Evolutionary conservation across 192 early-diverging fungal genomes (phyloP).

Genomic region (Backusella tarrabulga): DNA sequence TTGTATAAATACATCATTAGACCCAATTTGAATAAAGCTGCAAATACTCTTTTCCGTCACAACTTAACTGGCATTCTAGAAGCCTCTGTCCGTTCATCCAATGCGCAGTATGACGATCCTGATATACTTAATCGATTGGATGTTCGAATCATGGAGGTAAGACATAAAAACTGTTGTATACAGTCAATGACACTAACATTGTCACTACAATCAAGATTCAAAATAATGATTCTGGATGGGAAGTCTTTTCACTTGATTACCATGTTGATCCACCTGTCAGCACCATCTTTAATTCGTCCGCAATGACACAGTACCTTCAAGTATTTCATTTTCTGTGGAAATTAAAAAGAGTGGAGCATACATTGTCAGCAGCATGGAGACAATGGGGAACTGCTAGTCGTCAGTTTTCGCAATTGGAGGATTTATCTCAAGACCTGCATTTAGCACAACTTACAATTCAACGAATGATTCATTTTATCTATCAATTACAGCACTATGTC

Average conservation of each 20-base stretch:
- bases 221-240: constrained; percentile 80
- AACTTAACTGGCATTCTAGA: constrained; percentile 86
- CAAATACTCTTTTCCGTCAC: constrained; percentile 78
- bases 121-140: constrained; percentile 78
- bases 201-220: constrained; percentile 32
- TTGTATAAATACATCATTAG: constrained; percentile 11
- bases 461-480: constrained; percentile 93
- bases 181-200: constrained; percentile 15
- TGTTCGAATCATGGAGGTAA: constrained; percentile 71
- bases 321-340: constrained; percentile 89
- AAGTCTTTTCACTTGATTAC: constrained; percentile 91
- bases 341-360: constrained; percentile 84
- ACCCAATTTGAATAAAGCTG: constrained; percentile 61
- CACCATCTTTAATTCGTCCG: constrained; percentile 71
- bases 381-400: constrained; percentile 70
- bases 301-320: constrained; percentile 79
- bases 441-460: constrained; percentile 64
- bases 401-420: constrained; percentile 41
- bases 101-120: constrained; percentile 81
- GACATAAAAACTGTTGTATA: background rate
- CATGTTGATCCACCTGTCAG: constrained; percentile 78
- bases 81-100: constrained; percentile 81
- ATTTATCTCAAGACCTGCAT: constrained; percentile 64
- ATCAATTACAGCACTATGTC: constrained; percentile 92
- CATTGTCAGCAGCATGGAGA: constrained; percentile 73